Evolutionary conservation across 495 filamentous ascomycete genomes (phyloP).

Genomic region (Penicillium riverlandense): DNA sequence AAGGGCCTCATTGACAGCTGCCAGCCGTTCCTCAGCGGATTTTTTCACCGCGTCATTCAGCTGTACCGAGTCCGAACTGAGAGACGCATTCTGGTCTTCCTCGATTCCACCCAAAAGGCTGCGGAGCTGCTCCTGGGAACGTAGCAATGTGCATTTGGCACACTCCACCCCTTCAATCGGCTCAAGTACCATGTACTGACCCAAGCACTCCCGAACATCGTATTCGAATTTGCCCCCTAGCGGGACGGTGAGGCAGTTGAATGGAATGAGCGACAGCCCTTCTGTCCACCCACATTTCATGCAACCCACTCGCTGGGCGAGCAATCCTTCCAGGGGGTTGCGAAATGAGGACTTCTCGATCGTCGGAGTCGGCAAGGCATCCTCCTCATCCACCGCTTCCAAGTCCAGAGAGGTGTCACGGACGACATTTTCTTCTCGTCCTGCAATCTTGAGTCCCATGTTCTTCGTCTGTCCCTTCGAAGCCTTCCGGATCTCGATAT

Average conservation of each 20-base stretch:
- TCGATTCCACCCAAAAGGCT: slow-evolving; percentile 33
- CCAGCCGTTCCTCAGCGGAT: slow-evolving; percentile 44
- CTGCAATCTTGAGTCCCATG: slow-evolving; percentile 35
- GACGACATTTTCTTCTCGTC: slow-evolving; percentile 33
- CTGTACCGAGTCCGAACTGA: slow-evolving; percentile 13
- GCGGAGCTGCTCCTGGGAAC: slow-evolving; percentile 39
- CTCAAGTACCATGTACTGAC: slow-evolving; percentile 80
- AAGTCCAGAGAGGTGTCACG: slow-evolving; percentile 6
- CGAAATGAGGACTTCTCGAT: slow-evolving; percentile 17
- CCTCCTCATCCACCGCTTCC: slow-evolving; percentile 1
- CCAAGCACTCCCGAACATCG: slow-evolving; percentile 68
- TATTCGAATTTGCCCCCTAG: slow-evolving; percentile 52
- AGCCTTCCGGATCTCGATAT: slow-evolving; percentile 60
- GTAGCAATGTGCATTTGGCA: slow-evolving; percentile 77
- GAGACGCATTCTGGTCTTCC: slow-evolving; percentile 15
- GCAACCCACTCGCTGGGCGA: slow-evolving; percentile 87
- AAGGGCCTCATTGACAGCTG: slow-evolving; percentile 58
- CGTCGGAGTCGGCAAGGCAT: not conserved
- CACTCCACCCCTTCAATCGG: slow-evolving; percentile 84
- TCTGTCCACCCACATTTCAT: slow-evolving; percentile 79
- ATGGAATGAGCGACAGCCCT: slow-evolving; percentile 79
- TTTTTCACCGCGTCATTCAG: slow-evolving; percentile 24
- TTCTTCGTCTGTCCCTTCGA: slow-evolving; percentile 34
- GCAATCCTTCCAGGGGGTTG: slow-evolving; percentile 79
- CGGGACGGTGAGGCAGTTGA: slow-evolving; percentile 87